Evolutionary conservation across 2,329 filamentous ascomycete species (phyloP).

Genomic region (Aspergillus sclerotialis): DNA sequence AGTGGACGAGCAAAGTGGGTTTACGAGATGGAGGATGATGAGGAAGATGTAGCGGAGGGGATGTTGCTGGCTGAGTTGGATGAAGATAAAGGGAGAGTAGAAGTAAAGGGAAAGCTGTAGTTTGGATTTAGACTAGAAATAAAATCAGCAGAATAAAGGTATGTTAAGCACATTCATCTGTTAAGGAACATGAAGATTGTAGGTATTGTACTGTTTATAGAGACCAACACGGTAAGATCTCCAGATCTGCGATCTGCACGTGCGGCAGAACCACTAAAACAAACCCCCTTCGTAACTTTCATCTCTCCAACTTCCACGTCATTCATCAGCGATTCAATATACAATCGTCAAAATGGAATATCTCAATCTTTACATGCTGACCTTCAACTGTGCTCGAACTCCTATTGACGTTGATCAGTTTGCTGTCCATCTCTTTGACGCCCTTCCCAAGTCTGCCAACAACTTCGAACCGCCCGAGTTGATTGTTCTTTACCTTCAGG

Average conservation of each 20-base stretch:
- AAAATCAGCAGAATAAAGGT: no score
- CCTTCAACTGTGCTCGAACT: constrained; percentile 79
- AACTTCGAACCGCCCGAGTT: constrained; percentile 55
- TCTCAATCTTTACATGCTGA: constrained; percentile 70
- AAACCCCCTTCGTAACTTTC: no score
- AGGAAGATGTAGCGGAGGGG: constrained; percentile 49
- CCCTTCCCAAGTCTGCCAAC: constrained; percentile 42
- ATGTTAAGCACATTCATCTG: no score
- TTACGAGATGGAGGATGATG: constrained; percentile 45
- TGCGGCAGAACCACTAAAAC: no score
- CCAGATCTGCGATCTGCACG: no score
- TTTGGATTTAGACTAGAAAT: no score
- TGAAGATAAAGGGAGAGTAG: constrained; percentile 13
- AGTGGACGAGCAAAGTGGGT: constrained; percentile 47
- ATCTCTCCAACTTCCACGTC: no score
- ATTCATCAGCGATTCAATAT: no score
- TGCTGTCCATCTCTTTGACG: constrained; percentile 60
- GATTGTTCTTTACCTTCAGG: constrained; percentile 68
- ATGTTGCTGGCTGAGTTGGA: constrained; percentile 46
- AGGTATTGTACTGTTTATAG: no score
- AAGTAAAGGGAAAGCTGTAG: constrained; percentile 25
- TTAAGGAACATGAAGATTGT: no score
- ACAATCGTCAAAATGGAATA: constrained; percentile 31
- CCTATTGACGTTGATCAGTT: constrained; percentile 64
- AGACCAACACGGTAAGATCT: no score